Conservation (phyloP, 2,329 filamentous ascomycete species). For the Aureobasidium subglaciale region DNA sequence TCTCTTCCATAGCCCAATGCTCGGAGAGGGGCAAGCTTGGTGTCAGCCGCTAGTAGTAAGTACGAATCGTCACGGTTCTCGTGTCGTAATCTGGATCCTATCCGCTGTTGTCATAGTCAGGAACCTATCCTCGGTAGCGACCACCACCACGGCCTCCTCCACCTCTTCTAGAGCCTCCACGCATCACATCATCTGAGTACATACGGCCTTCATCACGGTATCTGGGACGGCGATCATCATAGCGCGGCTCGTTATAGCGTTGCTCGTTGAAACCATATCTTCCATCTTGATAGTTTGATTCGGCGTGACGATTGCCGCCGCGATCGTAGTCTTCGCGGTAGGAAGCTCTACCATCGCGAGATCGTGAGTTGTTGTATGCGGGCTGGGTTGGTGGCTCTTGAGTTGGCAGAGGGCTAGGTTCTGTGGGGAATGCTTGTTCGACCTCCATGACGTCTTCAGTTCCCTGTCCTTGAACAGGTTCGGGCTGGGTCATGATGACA, state of each 20-base stretch:
- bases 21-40: background rate
- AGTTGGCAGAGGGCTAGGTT: slow-evolving; percentile 22
- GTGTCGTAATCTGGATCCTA: slow-evolving; percentile 10
- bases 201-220: slow-evolving; percentile 25
- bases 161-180: slow-evolving; percentile 13
- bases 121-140: slow-evolving; percentile 21
- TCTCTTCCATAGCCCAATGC: background rate
- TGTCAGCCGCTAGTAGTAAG: background rate
- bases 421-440: slow-evolving; percentile 27
- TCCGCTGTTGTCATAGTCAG: background rate
- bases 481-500: background rate
- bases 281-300: slow-evolving; percentile 36
- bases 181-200: slow-evolving; percentile 25
- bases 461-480: slow-evolving; percentile 1
- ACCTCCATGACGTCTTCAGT: slow-evolving; percentile 39
- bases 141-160: slow-evolving; percentile 21
- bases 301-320: slow-evolving; percentile 23
- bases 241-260: slow-evolving; percentile 18
- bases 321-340: slow-evolving; percentile 19
- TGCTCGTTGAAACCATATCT: slow-evolving; percentile 35
- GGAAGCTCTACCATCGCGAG: slow-evolving; percentile 21
- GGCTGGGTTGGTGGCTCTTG: slow-evolving; percentile 21
- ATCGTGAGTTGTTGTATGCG: slow-evolving; percentile 19
- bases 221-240: slow-evolving; percentile 18
- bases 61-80: background rate